These are phyloP conservation scores for Scedosporium boydii DNA, from an alignment of 2,329 filamentous ascomycete species.

Conservation along the genomic window DNA sequence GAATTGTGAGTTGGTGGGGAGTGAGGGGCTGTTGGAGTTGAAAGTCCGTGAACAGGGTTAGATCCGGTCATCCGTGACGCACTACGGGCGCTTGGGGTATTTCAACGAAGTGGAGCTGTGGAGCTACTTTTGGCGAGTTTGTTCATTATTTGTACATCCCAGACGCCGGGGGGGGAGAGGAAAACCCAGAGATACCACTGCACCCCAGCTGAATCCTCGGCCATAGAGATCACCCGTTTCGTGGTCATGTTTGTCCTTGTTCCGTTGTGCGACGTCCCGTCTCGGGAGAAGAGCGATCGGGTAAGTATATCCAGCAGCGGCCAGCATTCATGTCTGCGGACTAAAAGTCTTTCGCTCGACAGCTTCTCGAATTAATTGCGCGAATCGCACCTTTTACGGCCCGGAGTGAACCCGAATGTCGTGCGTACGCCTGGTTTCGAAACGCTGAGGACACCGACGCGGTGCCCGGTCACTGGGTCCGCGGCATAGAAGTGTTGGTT, in stretches of 20 bases:
- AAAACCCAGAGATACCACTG: background rate
- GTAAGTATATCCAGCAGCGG: constrained; percentile 2
- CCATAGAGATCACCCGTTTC: background rate
- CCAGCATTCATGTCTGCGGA: background rate
- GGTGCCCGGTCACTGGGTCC: constrained; percentile 11
- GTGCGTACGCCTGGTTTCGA: constrained; percentile 12
- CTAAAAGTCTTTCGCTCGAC: background rate
- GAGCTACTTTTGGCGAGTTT: too few species aligned
- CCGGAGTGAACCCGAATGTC: constrained; percentile 6
- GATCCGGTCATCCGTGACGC: too few species aligned
- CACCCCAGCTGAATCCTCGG: background rate
- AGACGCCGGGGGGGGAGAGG: background rate
- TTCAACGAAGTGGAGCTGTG: too few species aligned
- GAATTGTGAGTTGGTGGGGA: too few species aligned
- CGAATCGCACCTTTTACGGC: constrained; percentile 8
- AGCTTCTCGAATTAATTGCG: constrained; percentile 9
- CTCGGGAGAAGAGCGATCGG: constrained; percentile 8
- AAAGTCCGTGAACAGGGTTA: too few species aligned
- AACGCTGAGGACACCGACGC: constrained; percentile 11
- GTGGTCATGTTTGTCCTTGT: background rate
- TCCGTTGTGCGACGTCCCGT: constrained; percentile 9
- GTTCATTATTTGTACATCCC: too few species aligned
- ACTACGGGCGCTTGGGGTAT: too few species aligned
- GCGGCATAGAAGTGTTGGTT: constrained; percentile 11
- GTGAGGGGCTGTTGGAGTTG: too few species aligned